Evolutionary conservation across 768 basidiomycete species (phyloP), one percentile per base, ranked within the genome.

Genomic region (Tricholoma matsutake): DNA sequence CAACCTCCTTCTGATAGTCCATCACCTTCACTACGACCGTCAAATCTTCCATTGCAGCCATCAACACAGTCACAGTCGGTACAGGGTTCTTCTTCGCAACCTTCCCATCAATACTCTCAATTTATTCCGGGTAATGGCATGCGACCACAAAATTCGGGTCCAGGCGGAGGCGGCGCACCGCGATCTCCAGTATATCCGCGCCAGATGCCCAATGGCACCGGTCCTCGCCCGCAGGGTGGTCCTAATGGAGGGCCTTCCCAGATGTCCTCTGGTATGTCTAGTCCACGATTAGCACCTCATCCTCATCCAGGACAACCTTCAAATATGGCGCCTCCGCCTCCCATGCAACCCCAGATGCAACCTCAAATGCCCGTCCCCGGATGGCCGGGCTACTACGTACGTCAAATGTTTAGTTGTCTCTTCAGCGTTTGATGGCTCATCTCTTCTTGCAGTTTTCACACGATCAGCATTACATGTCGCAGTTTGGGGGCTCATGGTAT

Each of bases 141-240:
- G 67, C 80, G 82, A 60, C 77, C 71, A 61, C 79, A 79, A 76
- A 75, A 79, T 66, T 68, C 75, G 59, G 78, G 77, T 45, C 79
- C 81, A 55, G 76, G 78, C 72, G 78, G 78, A 58, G 80, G 78
- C 22, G 82, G 78, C 25, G 82, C 70, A 54, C 87, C 89, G 43
- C 81, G 87, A 54, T 90, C 90, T 25, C 89, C 89, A 45, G 81
- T 81, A 32, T 89, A 85, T 72, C 65, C 80, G 35, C 84, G 89
- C 31, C 78, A 81, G 53, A 79, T 87, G 73, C 76, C 83, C 4
- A 91, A 90, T 67, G 88, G 88, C 45, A 76, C 69, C 67, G 80
- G 78, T 32, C 77, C 83, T 56, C 81, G 86, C 54, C 80, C 86
- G 22, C 79, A 81, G 63, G 81, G 80, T 65, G 85, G 84, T 47